Percentiles rank a stretch among this genome's conserved stretches.
phyloP scores from a whole-genome alignment of 164 flowering plant species.

The Dillenia turbinata region DNA sequence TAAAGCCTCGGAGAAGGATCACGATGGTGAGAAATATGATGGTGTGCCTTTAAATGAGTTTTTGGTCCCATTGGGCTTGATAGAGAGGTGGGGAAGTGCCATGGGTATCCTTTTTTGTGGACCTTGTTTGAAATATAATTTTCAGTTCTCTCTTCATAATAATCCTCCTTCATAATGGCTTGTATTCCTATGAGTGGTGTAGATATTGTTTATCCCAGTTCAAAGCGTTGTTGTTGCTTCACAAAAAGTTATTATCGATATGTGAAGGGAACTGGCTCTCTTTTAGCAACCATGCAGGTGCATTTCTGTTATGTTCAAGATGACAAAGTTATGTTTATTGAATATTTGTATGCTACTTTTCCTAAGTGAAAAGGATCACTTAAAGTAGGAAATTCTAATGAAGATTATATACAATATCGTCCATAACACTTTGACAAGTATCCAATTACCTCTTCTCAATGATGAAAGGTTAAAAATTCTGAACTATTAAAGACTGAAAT shows the following conservation, averaged over 20 bases:
- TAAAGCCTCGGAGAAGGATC: constrained; percentile 18
- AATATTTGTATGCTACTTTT: neutral
- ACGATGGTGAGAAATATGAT: constrained; percentile 22
- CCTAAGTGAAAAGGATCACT: neutral
- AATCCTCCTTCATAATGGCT: neutral
- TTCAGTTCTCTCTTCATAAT: neutral
- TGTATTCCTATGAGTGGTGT: constrained; percentile 28
- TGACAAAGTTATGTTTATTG: neutral
- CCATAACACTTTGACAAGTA: too few species aligned
- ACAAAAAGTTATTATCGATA: constrained; percentile 95
- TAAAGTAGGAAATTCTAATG: too few species aligned
- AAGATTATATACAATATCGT: too few species aligned
- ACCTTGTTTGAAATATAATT: neutral
- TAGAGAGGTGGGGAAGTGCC: constrained; percentile 90
- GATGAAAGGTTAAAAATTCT: too few species aligned
- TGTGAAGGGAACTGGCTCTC: constrained; percentile 97
- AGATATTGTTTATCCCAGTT: constrained; percentile 93
- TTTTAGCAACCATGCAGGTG: constrained; percentile 74
- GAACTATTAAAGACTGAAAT: too few species aligned
- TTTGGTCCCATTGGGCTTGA: constrained; percentile 67
- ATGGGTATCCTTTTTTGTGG: constrained; percentile 82
- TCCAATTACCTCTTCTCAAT: too few species aligned
- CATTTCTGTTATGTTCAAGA: constrained; percentile 7
- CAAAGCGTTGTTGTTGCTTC: constrained; percentile 93
- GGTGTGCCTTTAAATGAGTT: constrained; percentile 24